Base-by-base conservation (phyloP, 2,329 filamentous ascomycete species). In the Exophiala xenobiotica region DNA sequence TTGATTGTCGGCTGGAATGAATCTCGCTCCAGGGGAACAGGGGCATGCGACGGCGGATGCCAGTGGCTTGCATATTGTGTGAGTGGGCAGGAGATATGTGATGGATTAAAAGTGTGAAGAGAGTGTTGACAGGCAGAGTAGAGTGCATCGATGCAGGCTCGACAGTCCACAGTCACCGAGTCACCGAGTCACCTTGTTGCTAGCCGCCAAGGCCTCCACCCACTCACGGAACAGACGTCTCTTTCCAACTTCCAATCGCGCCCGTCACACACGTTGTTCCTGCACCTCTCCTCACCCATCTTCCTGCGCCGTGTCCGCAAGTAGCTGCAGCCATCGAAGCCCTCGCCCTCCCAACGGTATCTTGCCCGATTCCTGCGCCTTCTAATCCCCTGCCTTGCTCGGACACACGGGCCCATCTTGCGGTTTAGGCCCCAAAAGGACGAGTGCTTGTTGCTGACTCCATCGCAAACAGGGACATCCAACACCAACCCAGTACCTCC, bases 371-470 rank as follows among this genome's bases (percentile, higher is more conserved):
- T 23, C 16, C 38, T 24, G n/a, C 16, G 18, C 22, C 38, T 22
- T 40, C 20, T 23, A 5, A 33, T 33, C 29, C 29, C 29, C 12
- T 4, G 16, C 29, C 9, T 14, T 33, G 29, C 29, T 14, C 29
- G 29, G 11, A 33, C n/a, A n/a, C n/a, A n/a, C n/a, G n/a, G 31
- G 12, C 31, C 31, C n/a, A 35, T 35, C 31, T 4, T 35, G 31
- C 31, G n/a, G 31, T 35, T 8, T 16, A 35, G 12, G 11, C 31
- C 12, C 31, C 18, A 16, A 35, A 12, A 35, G 9, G 27, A 20
- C 6, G 29, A 23, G 14, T 29, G 39, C 38, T 29, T 37, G 23
- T 39, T 44, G 53, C 53, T 55, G 45, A 55, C 53, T 55, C 44
- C 35, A 55, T 51, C 49, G 48, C 42, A 43, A 45, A 27, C 47